Conservation (phyloP, 495 filamentous ascomycete genomes). For the Penicillium bovifimosum region DNA sequence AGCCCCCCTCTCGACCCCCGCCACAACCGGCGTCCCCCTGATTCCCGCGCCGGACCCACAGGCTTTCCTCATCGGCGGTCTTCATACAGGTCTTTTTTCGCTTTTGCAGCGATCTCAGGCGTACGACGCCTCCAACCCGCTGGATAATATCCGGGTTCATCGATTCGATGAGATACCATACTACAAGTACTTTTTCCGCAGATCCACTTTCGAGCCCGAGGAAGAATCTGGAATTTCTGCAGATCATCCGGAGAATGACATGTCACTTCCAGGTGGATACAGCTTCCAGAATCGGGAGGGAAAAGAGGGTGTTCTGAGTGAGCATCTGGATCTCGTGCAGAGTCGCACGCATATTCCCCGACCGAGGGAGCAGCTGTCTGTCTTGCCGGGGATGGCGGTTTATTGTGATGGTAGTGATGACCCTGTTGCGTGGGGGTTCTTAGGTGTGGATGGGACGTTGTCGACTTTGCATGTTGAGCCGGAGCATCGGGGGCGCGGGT, state of each 20-base stretch:
- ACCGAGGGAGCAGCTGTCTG: slow-evolving; percentile 23
- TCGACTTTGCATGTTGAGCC: slow-evolving; percentile 46
- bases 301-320: slow-evolving; percentile 15
- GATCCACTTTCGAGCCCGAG: slow-evolving; percentile 9
- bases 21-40: slow-evolving; percentile 9
- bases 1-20: neutral
- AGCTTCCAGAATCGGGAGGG: slow-evolving; percentile 25
- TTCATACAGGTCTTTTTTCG: slow-evolving; percentile 29
- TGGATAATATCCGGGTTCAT: slow-evolving; percentile 26
- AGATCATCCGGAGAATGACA: neutral
- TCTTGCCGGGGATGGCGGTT: slow-evolving; percentile 31
- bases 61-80: slow-evolving; percentile 32
- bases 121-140: slow-evolving; percentile 7
- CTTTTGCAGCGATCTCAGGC: slow-evolving; percentile 16
- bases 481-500: slow-evolving; percentile 40
- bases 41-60: slow-evolving; percentile 24
- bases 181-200: slow-evolving; percentile 29
- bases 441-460: slow-evolving; percentile 43
- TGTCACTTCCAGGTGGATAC: slow-evolving; percentile 27
- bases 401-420: slow-evolving; percentile 16
- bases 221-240: neutral
- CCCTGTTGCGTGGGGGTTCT: slow-evolving; percentile 41
- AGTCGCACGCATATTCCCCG: slow-evolving; percentile 38
- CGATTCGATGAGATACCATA: slow-evolving; percentile 34
- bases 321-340: slow-evolving; percentile 35